phyloP scores from a whole-genome alignment of 1,284 basidiomycete genomes.

The Sporisorium exsertum region DNA sequence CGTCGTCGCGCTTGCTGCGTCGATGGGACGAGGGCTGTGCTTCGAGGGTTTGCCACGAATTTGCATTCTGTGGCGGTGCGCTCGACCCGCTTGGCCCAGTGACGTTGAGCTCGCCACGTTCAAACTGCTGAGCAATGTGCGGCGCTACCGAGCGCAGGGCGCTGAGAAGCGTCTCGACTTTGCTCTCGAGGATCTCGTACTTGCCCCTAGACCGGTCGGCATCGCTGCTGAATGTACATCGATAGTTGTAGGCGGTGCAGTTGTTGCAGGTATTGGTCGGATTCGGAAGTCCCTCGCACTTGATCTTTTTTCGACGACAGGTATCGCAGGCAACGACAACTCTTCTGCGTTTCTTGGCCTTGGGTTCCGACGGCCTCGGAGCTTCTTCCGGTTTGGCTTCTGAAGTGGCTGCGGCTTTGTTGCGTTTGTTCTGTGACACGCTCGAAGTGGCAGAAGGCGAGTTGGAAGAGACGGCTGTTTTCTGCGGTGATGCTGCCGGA shows the following conservation, averaged over 20 bases:
- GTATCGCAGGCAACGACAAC: slow-evolving; percentile 64
- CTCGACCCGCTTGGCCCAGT: slow-evolving; percentile 38
- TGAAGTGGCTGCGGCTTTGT: slow-evolving; percentile 13
- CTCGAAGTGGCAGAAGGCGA: slow-evolving; percentile 7
- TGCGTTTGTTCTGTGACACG: slow-evolving; percentile 21
- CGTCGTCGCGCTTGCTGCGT: slow-evolving; percentile 2
- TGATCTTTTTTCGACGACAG: slow-evolving; percentile 63
- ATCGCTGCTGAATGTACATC: slow-evolving; percentile 58
- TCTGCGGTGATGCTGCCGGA: slow-evolving; percentile 10
- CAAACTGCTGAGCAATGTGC: slow-evolving; percentile 55
- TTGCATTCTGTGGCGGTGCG: slow-evolving; percentile 50
- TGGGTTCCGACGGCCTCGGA: slow-evolving; percentile 14
- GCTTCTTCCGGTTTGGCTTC: slow-evolving; percentile 28
- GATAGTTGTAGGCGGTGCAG: slow-evolving; percentile 54
- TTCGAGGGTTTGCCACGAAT: slow-evolving; percentile 38
- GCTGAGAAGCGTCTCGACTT: slow-evolving; percentile 58
- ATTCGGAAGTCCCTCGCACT: slow-evolving; percentile 62
- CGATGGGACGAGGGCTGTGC: slow-evolving; percentile 6
- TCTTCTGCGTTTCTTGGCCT: slow-evolving; percentile 48
- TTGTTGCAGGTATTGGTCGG: slow-evolving; percentile 56
- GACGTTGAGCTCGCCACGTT: slow-evolving; percentile 56
- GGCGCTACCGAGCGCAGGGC: slow-evolving; percentile 59
- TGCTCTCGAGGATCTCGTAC: slow-evolving; percentile 65
- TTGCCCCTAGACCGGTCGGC: slow-evolving; percentile 57
- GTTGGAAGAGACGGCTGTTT: not conserved